These are phyloP conservation scores for Pleomassaria siparia DNA, from an alignment of 2,329 filamentous ascomycete species.

Conservation along the genomic window DNA sequence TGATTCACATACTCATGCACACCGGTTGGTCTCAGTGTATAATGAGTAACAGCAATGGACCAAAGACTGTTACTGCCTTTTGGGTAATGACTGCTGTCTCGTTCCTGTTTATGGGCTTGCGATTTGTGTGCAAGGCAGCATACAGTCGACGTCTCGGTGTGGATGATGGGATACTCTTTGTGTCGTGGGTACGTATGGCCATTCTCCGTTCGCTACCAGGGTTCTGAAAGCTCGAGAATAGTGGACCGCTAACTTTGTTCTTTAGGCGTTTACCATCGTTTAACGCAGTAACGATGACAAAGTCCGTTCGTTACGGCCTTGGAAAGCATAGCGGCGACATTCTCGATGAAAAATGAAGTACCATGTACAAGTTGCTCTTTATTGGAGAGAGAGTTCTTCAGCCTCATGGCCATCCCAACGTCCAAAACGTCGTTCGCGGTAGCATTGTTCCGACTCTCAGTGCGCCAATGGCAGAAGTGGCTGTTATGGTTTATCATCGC, in stretches of 20 bases:
- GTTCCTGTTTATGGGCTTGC: conserved; percentile 12
- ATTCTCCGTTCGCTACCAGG: not conserved
- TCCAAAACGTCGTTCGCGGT: conserved; percentile 19
- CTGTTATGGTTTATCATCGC: conserved; percentile 19
- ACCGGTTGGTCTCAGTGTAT: not conserved
- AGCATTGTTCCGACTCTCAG: conserved; percentile 13
- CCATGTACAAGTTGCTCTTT: conserved; percentile 12
- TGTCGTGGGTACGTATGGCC: conserved; percentile 8
- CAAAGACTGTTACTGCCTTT: conserved; percentile 35
- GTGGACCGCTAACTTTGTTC: not conserved
- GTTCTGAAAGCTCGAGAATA: not conserved
- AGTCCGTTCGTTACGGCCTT: conserved; percentile 13
- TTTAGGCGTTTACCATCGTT: conserved; percentile 8
- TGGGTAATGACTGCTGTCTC: conserved; percentile 11
- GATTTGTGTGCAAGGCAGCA: conserved; percentile 12
- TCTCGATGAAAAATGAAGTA: not conserved
- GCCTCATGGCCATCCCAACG: conserved; percentile 11
- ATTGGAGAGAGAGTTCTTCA: conserved; percentile 16
- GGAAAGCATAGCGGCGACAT: conserved; percentile 12
- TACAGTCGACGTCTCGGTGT: conserved; percentile 3
- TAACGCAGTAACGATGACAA: conserved; percentile 10
- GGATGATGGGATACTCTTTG: conserved; percentile 11
- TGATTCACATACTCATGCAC: not conserved
- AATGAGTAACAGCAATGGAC: conserved; percentile 12
- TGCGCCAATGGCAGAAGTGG: conserved; percentile 9